Evolutionary conservation across 2,329 filamentous ascomycete species (phyloP), one percentile per base, ranked within the genome.

Genomic region (Sclerotinia subarctica): DNA sequence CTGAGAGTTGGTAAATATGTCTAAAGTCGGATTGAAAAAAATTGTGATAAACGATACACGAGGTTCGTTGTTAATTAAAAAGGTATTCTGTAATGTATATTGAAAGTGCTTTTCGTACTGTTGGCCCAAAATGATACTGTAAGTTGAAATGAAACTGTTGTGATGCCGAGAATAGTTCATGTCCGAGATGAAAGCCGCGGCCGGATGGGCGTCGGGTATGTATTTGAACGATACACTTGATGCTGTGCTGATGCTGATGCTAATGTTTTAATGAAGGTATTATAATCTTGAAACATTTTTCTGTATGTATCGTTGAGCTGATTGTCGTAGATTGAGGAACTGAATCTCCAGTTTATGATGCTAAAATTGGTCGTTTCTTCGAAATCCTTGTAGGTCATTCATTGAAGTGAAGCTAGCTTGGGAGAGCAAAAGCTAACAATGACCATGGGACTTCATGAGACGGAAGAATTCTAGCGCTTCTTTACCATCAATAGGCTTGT

Each of bases 381-480:
- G 29, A 19, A 57, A 7, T 57, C 32, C n/a, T 42, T 38, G 54
- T 15, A 26, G 8, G 38, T 11, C 13, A 11, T 24, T 19, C 13
- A 5, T 35, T 24, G 8, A 49, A 11, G 35, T 10, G 13, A 35
- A 32, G 15, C 19, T 46, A 44, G 24, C 24, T 10, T 26, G 8
- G 26, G n/a, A 19, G 17, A 51, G 46, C 29, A 35, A 24, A 38
- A 51, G 59, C 46, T 51, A 62, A 38, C 7, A 51, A 42, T 64
- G 35, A 3, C 32, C 56, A 2, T 42, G 1, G 4, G 6, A 21
- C 13, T 38, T 44, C 54, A 66, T 60, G n/a, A 38, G 21, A 0
- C 70, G 60, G 21, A 72, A 62, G 68, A 75, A 76, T 5, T 72
- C 56, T 17, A 76, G 57, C 11, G 72, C 71, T n/a, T 75, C 72